Evolutionary conservation across 169 alveolate species (phyloP).

Genomic region (Perkinsus chesapeaki): DNA sequence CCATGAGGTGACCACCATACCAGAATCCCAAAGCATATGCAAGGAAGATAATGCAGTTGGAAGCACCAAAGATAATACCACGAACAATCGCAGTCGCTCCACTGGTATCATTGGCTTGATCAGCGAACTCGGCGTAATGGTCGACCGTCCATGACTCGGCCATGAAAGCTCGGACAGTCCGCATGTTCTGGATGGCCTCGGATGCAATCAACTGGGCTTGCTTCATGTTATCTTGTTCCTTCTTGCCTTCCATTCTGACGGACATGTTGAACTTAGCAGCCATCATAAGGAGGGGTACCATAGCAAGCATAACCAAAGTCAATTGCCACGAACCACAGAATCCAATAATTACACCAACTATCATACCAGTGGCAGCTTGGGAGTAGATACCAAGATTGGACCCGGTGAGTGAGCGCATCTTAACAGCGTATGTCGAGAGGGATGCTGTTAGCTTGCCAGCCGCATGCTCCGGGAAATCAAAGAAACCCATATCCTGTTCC

Average conservation of each 20-base stretch:
- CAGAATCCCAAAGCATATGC: constrained; percentile 41
- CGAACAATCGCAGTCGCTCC: constrained; percentile 30
- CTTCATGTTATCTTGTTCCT: background rate
- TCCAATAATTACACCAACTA: constrained; percentile 34
- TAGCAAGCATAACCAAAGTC: constrained; percentile 31
- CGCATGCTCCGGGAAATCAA: constrained; percentile 40
- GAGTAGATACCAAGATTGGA: constrained; percentile 12
- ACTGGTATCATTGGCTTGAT: background rate
- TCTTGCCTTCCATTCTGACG: background rate
- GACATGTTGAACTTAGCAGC: background rate
- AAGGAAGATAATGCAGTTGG: constrained; percentile 43
- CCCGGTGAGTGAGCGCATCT: constrained; percentile 16
- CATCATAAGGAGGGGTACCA: constrained; percentile 29
- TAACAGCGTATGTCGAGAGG: constrained; percentile 21
- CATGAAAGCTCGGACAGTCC: constrained; percentile 58
- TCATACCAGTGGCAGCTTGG: constrained; percentile 24
- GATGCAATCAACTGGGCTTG: constrained; percentile 29
- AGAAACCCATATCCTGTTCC: constrained; percentile 39
- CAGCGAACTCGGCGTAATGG: constrained; percentile 6
- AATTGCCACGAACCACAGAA: constrained; percentile 37
- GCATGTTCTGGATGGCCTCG: constrained; percentile 56
- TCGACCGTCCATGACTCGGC: constrained; percentile 32
- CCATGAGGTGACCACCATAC: constrained; percentile 41
- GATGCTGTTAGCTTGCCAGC: constrained; percentile 44
- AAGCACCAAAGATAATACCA: constrained; percentile 55